Base-by-base conservation (phyloP, 2,329 filamentous ascomycete genomes). In the Pseudocercospora cruenta region DNA sequence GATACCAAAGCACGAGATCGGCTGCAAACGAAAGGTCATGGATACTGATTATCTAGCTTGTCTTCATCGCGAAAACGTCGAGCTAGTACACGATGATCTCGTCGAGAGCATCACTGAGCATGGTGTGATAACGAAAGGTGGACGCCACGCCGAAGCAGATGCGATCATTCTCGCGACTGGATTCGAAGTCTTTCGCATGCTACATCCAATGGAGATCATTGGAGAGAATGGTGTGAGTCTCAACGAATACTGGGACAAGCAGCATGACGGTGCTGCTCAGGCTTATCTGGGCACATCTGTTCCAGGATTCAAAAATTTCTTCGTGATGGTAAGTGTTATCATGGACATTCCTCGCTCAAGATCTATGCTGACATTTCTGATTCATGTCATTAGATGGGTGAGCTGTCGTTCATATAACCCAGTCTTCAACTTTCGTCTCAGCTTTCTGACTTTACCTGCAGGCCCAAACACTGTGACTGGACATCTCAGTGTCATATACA, bases 231-330 rank as follows among this genome's bases (percentile, higher is more conserved):
- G 82, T 2, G 65, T 81, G 58, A 75, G 72, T 55, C 64, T 82
- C 33, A 75, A 78, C 14, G 72, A 81, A 21, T 78, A 82, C 64
- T 84, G 81, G 78, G 71, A 81, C 39, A 66, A 69, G 12, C 67
- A 77, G 10, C 75, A 74, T 14, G 16, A 66, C 28, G 73, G 73
- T 19, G 75, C 78, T 16, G 77, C 76, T 0, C 73, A 77, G 70
- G 83, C 83, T 0, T 86, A 85, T 67, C 80, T 82, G 45, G 83
- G 84, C n/a, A 84, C 83, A 1, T 82, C 81, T 36, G 65, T 85
- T 0, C 80, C 82, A 1, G 74, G 75, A 0, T 84, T 84, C 63
- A 81, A 82, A 3, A 84, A 83, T 66, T 80, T 84, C 71, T 82
- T 82, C 73, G 78, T 81, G 33, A 74, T 67, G 65, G 58, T 67